Evolutionary conservation across 2,329 filamentous ascomycete species (phyloP).

Genomic region (Escovopsis weberi): DNA sequence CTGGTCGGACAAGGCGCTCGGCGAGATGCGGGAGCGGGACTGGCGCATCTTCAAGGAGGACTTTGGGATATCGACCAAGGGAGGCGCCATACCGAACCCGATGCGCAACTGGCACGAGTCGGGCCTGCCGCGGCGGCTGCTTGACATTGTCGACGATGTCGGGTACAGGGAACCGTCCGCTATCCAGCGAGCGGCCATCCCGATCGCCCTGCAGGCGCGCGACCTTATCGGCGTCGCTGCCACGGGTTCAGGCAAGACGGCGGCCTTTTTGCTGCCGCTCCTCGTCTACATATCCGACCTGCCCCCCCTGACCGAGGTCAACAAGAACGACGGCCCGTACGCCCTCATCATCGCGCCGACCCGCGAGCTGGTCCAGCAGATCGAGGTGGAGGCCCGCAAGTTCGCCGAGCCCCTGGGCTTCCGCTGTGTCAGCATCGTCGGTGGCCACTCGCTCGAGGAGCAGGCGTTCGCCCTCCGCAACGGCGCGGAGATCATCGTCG

Average conservation of each 20-base stretch:
- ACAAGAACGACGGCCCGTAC: constrained; percentile 90
- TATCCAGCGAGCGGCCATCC: constrained; percentile 88
- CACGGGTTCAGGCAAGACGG: constrained; percentile 96
- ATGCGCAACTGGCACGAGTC: constrained; percentile 94
- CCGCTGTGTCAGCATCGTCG: constrained; percentile 93
- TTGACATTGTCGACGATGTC: constrained; percentile 69
- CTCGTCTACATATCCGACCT: constrained; percentile 90
- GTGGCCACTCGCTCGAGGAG: constrained; percentile 88
- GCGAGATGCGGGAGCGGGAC: constrained; percentile 92
- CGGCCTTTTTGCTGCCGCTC: constrained; percentile 81
- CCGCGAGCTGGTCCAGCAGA: constrained; percentile 93
- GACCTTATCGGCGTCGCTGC: constrained; percentile 98
- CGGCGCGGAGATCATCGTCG: constrained; percentile 93
- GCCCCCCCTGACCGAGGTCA: constrained; percentile 67
- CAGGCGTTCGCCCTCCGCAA: constrained; percentile 82
- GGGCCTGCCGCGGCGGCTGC: constrained; percentile 56
- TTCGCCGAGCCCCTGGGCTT: constrained; percentile 86
- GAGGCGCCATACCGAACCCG: constrained; percentile 80
- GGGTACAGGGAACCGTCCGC: constrained; percentile 87
- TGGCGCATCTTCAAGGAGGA: constrained; percentile 99
- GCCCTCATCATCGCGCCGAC: constrained; percentile 95
- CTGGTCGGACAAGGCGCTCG: constrained; percentile 86
- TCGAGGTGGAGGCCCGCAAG: constrained; percentile 84
- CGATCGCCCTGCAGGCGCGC: constrained; percentile 79
- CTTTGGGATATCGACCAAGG: constrained; percentile 92